Evolutionary conservation across 345 rosid genomes (phyloP), one percentile per base, ranked within the genome.

Genomic region (Sisymbrium altissimum): DNA sequence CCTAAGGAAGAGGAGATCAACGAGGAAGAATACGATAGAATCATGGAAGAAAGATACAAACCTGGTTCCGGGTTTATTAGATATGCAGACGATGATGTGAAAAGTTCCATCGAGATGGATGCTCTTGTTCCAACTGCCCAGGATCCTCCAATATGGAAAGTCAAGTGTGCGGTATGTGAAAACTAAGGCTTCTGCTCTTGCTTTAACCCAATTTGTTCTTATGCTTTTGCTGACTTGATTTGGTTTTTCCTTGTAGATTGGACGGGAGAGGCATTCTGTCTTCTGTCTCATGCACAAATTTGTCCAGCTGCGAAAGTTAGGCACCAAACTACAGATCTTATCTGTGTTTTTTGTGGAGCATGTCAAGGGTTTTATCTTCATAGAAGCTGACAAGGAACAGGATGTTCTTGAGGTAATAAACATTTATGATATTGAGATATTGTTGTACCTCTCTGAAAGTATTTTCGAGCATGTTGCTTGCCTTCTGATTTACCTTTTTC

Each of bases 221-320:
- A 6, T 52, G 11, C 57, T 32, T 77, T 19, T 71, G 50, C 33
- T 71, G 68, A 77, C 35, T 32, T 18, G 8, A 11, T 73, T 43
- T 68, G 59, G 71, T 48, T 70, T 80, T 48, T 80, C 40, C 41
- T 33, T 77, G 75, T 78, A 92, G 99, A 83, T 83, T 80, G 97
- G 96, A 62, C 88, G 92, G 17, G 97, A 95, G 84, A 84, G 77
- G 79, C 89, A 85, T 70, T 87, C 86, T 1, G 92, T 83, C 33
- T 87, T 95, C 78, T 95, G 97, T 73, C 88, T 95, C 61, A 95
- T 90, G 97, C 97, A 90, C 86, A 95, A 95, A 72, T 95, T 83
- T 84, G 84, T 83, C n/a, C 94, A 92, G 81, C 30, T 92, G 82
- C 73, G 83, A 60, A 78, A 87, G 77, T 78, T 88, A 5, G 92